These are phyloP conservation scores for Leccinum pallidistipes DNA, from an alignment of 1,284 basidiomycete genomes.

Conservation along the genomic window DNA sequence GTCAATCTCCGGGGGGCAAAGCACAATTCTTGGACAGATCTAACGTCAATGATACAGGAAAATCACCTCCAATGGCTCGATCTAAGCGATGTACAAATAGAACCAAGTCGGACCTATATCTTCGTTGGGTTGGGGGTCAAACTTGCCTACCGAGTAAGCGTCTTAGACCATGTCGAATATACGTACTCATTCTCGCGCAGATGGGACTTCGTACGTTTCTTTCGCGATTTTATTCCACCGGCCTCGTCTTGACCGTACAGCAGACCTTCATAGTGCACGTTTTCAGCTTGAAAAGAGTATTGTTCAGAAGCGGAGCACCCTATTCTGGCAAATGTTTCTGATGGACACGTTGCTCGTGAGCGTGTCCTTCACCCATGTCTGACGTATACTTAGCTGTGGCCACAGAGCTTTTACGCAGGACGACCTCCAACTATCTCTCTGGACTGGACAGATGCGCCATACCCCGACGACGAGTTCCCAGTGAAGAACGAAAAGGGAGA, in stretches of 20 bases:
- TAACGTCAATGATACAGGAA: conserved; percentile 38
- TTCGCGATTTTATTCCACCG: not conserved
- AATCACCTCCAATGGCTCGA: conserved; percentile 62
- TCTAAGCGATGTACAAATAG: conserved; percentile 50
- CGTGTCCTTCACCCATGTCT: not conserved
- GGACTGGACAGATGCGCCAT: conserved; percentile 54
- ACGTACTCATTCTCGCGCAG: conserved; percentile 36
- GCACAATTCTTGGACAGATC: not conserved
- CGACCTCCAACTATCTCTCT: conserved; percentile 57
- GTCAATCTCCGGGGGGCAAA: conserved; percentile 18
- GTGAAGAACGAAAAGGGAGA: conserved; percentile 38
- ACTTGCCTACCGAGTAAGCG: conserved; percentile 54
- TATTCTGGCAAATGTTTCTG: conserved; percentile 66
- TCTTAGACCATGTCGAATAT: not conserved
- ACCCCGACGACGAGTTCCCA: conserved; percentile 49
- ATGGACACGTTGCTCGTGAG: conserved; percentile 60
- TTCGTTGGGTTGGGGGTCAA: conserved; percentile 58
- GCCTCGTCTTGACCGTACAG: not conserved
- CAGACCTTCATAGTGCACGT: conserved; percentile 56
- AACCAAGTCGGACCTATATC: conserved; percentile 52
- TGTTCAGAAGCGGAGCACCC: conserved; percentile 47
- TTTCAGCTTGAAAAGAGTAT: conserved; percentile 54
- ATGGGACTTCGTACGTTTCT: conserved; percentile 61
- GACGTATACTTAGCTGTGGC: not conserved
- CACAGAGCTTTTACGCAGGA: conserved; percentile 62